Evolutionary conservation across 805 yeast species (phyloP).

Genomic region (Candida germanica): DNA sequence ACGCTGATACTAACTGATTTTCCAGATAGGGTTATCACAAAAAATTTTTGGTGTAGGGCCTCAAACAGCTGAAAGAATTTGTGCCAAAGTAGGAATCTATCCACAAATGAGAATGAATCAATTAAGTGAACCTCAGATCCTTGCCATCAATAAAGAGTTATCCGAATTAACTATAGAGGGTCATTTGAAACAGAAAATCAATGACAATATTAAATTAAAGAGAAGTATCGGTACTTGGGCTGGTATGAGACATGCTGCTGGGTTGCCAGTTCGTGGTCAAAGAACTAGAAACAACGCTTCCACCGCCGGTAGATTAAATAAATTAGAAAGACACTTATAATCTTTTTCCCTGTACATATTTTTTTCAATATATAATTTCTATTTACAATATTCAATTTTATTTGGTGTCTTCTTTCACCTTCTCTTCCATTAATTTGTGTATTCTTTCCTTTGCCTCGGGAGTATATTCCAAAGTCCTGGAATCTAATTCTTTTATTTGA

Average conservation of each 20-base stretch:
- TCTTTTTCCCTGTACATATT: constrained; percentile 9
- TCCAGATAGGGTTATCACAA: constrained; percentile 62
- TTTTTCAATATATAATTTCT: neutral
- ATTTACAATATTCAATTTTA: constrained; percentile 19
- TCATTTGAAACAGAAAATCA: constrained; percentile 66
- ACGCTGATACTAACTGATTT: constrained; percentile 14
- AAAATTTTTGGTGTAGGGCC: constrained; percentile 87
- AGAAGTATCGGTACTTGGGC: constrained; percentile 78
- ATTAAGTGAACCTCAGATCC: constrained; percentile 79
- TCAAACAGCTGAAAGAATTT: constrained; percentile 65
- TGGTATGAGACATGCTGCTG: constrained; percentile 86
- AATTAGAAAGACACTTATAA: constrained; percentile 52
- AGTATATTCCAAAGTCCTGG: constrained; percentile 38
- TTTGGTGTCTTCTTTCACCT: constrained; percentile 23
- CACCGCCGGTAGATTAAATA: constrained; percentile 85
- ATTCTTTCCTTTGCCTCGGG: constrained; percentile 42
- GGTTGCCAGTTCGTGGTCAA: constrained; percentile 72
- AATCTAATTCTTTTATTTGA: constrained; percentile 27
- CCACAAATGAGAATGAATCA: constrained; percentile 95
- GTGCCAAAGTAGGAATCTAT: constrained; percentile 86
- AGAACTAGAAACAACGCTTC: constrained; percentile 85
- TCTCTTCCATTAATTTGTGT: constrained; percentile 20
- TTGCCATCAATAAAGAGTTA: constrained; percentile 84
- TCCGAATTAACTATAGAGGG: constrained; percentile 82
- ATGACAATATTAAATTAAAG: constrained; percentile 76